Evolutionary conservation across 352 stramenopile species (phyloP), one percentile per base, ranked within the genome.

Genomic region (Peronospora belbahrii): DNA sequence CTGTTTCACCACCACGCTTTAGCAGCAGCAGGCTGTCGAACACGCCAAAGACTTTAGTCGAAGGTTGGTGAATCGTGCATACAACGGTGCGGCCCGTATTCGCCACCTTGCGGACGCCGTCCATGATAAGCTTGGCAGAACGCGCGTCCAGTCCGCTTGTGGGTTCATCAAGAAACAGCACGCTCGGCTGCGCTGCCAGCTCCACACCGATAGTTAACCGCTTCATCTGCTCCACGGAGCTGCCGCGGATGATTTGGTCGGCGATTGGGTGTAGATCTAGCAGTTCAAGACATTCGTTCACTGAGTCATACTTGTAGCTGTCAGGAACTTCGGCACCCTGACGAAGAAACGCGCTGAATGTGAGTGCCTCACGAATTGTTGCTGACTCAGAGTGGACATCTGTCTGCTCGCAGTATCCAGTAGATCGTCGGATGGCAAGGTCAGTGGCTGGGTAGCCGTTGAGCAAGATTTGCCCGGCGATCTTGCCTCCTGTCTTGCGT

Each of bases 91-190:
- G 59, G 0, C 83, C 83, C 15, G 72, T 73, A 47, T 65, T 36
- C 2, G 86, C 84, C 32, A 96, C 72, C 49, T 94, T 91, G 38
- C 88, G 82, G 8, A 96, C 67, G 2, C 91, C 72, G 11, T 83
- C 66, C 52, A 96, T 87, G 15, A 96, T 59, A 30, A 91, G 64
- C 36, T 94, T 82, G n/a, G 90, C 90, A 0, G 67, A 80, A 41
- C 73, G 85, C 11, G 74, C 76, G 50, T 97, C 88, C 2, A 97
- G 55, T 11, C 88, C 88, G 33, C 65, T 86, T 25, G 80, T 96
- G 9, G 85, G 85, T 38, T 96, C 84, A 48, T 97, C 52, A 25
- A 61, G 13, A 34, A 61, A 61, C 33, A 61, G 35, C 2, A 61
- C 39, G 32, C 52, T 61, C 15, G 52, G 38, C 13, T 61, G 52